Evolutionary conservation across 495 filamentous ascomycete species (phyloP).

Genomic region (Aspergillus conjunctus): DNA sequence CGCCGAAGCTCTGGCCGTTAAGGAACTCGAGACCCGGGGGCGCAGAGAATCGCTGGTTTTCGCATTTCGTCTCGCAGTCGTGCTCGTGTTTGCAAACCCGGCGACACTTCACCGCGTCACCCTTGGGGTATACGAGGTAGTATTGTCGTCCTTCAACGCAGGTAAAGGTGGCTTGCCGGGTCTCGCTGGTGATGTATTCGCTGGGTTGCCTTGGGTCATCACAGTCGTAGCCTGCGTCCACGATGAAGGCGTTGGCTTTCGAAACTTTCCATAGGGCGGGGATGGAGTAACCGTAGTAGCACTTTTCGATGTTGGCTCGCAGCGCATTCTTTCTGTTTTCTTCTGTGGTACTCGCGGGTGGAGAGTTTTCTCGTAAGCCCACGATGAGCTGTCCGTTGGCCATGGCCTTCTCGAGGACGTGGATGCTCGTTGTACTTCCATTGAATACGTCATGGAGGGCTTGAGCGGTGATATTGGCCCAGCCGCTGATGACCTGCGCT

Average conservation of each 20-base stretch:
- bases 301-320: constrained; percentile 21
- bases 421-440: constrained; percentile 14
- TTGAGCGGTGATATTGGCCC: constrained; percentile 7
- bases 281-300: constrained; percentile 35
- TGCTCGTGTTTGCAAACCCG: neutral
- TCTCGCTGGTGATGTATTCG: constrained; percentile 28
- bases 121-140: constrained; percentile 32
- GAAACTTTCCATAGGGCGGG: constrained; percentile 33
- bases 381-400: constrained; percentile 33
- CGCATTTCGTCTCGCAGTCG: constrained; percentile 15
- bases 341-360: neutral
- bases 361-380: constrained; percentile 14
- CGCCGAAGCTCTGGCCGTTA: constrained; percentile 16
- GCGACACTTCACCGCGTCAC: constrained; percentile 6
- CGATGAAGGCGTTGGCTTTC: constrained; percentile 29
- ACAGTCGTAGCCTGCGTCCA: constrained; percentile 36
- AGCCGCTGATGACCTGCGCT: constrained; percentile 26
- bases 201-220: constrained; percentile 18
- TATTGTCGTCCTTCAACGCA: constrained; percentile 34
- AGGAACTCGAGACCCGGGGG: constrained; percentile 30
- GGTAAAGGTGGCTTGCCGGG: constrained; percentile 21
- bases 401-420: constrained; percentile 22
- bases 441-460: constrained; percentile 1
- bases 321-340: neutral
- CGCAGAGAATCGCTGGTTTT: constrained; percentile 20